Evolutionary conservation across 345 rosid genomes (phyloP).

Genomic region (Salix koriyanagi): DNA sequence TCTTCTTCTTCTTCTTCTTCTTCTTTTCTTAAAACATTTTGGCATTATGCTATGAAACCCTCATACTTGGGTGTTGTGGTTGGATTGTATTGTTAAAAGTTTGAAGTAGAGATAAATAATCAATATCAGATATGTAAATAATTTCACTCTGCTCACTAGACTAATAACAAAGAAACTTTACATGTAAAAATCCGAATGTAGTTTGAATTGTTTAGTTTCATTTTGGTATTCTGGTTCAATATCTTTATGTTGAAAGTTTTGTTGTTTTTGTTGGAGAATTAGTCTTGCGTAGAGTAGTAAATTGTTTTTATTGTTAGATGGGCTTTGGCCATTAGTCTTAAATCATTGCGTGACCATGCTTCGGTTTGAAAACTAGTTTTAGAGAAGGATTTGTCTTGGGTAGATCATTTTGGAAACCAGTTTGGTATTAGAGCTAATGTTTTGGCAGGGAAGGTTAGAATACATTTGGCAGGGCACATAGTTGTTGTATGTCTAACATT

Average conservation of each 20-base stretch:
- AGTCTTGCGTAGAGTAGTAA: neutral
- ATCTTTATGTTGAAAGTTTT: neutral
- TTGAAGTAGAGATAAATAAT: too few relatives aligned
- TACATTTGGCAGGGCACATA: neutral
- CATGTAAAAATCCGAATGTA: too few relatives aligned
- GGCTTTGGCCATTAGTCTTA: neutral
- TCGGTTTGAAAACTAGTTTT: neutral
- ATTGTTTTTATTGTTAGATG: neutral
- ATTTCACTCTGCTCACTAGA: too few relatives aligned
- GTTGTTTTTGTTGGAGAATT: neutral
- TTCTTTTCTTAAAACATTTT: too few relatives aligned
- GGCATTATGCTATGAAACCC: too few relatives aligned
- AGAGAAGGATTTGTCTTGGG: neutral
- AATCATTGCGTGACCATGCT: neutral
- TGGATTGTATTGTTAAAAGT: too few relatives aligned
- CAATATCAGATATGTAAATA: too few relatives aligned
- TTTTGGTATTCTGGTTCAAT: too few relatives aligned
- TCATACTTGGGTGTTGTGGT: too few relatives aligned
- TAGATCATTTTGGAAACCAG: neutral
- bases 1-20: too few relatives aligned
- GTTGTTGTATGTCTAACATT: neutral
- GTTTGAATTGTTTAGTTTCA: too few relatives aligned
- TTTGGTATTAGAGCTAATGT: neutral
- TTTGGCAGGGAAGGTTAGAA: neutral
- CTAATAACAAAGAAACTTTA: too few relatives aligned